phyloP scores from a whole-genome alignment of 371 early-diverging fungal species.

The Lichtheimia ramosa region DNA sequence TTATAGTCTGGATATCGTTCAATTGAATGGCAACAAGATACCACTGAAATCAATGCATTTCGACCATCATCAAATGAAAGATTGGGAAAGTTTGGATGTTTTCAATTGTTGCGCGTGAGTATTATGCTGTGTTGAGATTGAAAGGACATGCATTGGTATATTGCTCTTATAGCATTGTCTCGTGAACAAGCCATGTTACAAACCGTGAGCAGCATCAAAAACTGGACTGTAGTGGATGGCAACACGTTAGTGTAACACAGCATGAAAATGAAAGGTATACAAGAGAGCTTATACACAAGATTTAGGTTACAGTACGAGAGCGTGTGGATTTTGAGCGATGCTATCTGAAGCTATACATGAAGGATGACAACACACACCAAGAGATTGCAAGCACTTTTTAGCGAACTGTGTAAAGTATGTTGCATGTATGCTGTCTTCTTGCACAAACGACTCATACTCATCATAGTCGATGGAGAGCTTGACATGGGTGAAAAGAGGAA shows the following conservation, averaged over 20 bases:
- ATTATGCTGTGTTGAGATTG: slow-evolving; percentile 12
- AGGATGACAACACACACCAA: slow-evolving; percentile 36
- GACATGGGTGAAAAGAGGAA: slow-evolving; percentile 26
- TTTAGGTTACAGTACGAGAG: slow-evolving; percentile 46
- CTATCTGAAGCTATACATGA: slow-evolving; percentile 57
- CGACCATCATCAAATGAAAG: slow-evolving; percentile 36
- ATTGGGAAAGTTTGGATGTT: slow-evolving; percentile 46
- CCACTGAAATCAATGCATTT: slow-evolving; percentile 34
- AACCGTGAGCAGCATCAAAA: slow-evolving; percentile 35
- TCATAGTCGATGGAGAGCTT: slow-evolving; percentile 60
- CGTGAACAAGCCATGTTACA: slow-evolving; percentile 26
- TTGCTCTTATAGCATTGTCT: slow-evolving; percentile 15
- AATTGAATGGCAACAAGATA: slow-evolving; percentile 51
- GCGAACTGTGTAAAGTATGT: slow-evolving; percentile 53
- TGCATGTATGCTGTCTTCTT: neutral
- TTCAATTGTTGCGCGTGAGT: slow-evolving; percentile 31
- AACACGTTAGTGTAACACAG: slow-evolving; percentile 27
- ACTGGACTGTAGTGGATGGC: slow-evolving; percentile 32
- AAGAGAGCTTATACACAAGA: too few species aligned
- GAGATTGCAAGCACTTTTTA: slow-evolving; percentile 50
- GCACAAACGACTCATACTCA: neutral
- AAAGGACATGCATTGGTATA: neutral
- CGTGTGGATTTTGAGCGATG: slow-evolving; percentile 75
- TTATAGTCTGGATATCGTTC: slow-evolving; percentile 40
- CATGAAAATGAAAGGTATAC: neutral